A percentile compares a stretch with the other conserved stretches of the same genome.
These are phyloP conservation scores for Sugiyamaella smithiae DNA, from an alignment of 805 yeast genomes.

Conservation along the genomic window DNA sequence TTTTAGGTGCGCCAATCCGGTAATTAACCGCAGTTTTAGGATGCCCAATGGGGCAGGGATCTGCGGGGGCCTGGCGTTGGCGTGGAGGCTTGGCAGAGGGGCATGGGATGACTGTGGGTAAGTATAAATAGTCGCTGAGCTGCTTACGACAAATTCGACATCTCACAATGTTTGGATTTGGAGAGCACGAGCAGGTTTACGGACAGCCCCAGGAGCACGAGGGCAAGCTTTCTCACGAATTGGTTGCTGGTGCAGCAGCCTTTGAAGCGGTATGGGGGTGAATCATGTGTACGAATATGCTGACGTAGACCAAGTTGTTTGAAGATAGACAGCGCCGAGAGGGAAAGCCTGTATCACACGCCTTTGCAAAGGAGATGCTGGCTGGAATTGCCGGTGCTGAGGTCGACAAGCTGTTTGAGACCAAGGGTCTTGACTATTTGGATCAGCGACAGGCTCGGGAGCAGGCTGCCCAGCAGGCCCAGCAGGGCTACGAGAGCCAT, in stretches of 20 bases:
- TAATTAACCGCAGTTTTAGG: too few species aligned
- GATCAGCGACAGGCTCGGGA: slow-evolving; percentile 22
- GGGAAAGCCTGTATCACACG: slow-evolving; percentile 31
- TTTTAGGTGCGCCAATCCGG: too few species aligned
- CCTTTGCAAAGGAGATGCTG: slow-evolving; percentile 30
- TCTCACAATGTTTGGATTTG: slow-evolving; percentile 25
- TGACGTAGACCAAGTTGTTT: slow-evolving; percentile 22
- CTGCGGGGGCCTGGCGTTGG: too few species aligned
- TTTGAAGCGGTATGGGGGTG: slow-evolving; percentile 26
- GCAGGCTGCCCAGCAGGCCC: slow-evolving; percentile 27
- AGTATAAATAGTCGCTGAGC: too few species aligned
- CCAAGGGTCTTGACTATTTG: slow-evolving; percentile 31
- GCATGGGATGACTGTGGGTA: too few species aligned
- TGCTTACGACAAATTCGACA: too few species aligned
- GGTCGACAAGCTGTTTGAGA: slow-evolving; percentile 32
- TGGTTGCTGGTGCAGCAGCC: slow-evolving; percentile 32
- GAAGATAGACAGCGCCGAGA: slow-evolving; percentile 32
- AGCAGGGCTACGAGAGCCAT: slow-evolving; percentile 29
- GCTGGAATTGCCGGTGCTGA: slow-evolving; percentile 32
- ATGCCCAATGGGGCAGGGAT: too few species aligned
- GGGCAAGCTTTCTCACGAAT: slow-evolving; percentile 30
- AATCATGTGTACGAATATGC: too few species aligned
- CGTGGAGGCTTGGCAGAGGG: too few species aligned
- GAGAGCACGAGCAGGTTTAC: slow-evolving; percentile 23
- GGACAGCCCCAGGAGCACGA: slow-evolving; percentile 23